A percentile compares a stretch with the other conserved stretches of the same genome.
Evolutionary conservation across 2,329 filamentous ascomycete species (phyloP).

Genomic region (Lachnellula cervina): DNA sequence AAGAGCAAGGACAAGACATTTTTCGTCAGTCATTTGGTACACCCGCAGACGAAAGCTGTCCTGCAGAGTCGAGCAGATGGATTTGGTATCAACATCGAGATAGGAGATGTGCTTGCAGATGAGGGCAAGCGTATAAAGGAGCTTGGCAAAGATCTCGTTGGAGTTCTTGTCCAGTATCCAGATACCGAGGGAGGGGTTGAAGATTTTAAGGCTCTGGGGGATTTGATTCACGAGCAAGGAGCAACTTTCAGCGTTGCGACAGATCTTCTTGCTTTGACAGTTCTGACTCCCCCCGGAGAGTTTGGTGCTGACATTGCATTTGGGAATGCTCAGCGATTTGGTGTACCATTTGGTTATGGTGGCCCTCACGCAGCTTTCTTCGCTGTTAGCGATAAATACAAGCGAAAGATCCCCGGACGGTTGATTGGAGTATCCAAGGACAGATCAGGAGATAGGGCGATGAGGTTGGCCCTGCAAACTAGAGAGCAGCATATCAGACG

Average conservation of each 20-base stretch:
- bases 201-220: conserved; percentile 69
- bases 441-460: conserved; percentile 72
- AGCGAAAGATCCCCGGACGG: conserved; percentile 89
- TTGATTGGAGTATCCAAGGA: conserved; percentile 91
- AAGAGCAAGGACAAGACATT: conserved; percentile 75
- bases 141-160: conserved; percentile 75
- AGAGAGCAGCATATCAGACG: conserved; percentile 93
- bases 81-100: conserved; percentile 78
- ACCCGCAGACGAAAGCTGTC: conserved; percentile 81
- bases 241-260: conserved; percentile 83
- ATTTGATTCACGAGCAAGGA: conserved; percentile 70
- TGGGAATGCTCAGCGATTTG: conserved; percentile 85
- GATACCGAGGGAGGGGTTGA: conserved; percentile 78
- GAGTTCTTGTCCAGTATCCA: conserved; percentile 91
- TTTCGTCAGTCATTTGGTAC: conserved; percentile 75
- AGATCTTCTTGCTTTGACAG: conserved; percentile 79
- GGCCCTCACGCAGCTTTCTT: conserved; percentile 98
- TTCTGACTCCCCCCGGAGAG: conserved; percentile 85
- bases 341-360: conserved; percentile 86
- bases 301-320: conserved; percentile 95
- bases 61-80: conserved; percentile 81
- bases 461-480: conserved; percentile 83
- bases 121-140: conserved; percentile 62
- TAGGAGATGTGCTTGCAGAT: conserved; percentile 65
- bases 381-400: conserved; percentile 83